phyloP scores from a whole-genome alignment of 495 filamentous ascomycete species.

The Amphirosellinia nigrospora region DNA sequence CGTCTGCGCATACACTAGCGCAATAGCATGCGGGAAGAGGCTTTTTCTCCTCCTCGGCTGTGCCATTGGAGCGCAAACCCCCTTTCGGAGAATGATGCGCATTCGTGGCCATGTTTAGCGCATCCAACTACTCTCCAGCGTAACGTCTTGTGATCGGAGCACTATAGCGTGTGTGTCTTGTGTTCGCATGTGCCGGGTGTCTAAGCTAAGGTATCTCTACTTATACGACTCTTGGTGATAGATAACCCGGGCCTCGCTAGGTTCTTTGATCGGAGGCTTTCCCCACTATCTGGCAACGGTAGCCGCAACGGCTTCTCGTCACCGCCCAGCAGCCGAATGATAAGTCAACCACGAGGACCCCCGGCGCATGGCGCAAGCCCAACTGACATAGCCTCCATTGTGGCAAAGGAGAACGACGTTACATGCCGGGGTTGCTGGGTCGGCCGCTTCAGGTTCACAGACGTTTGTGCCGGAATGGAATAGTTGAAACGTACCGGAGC shows the following conservation, averaged over 20 bases:
- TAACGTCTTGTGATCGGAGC: conserved; percentile 11
- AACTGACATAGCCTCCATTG: conserved; percentile 14
- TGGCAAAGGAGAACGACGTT: conserved; percentile 15
- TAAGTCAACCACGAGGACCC: not conserved
- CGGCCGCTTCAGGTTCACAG: conserved; percentile 19
- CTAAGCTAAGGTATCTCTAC: not conserved
- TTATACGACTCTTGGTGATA: not conserved
- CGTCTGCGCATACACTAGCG: conserved; percentile 21
- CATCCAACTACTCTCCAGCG: conserved; percentile 13
- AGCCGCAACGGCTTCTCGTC: conserved; percentile 3
- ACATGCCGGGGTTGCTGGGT: conserved; percentile 18
- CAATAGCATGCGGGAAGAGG: conserved; percentile 15
- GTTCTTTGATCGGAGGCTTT: conserved; percentile 2
- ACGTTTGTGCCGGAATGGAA: conserved; percentile 18
- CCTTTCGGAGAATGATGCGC: conserved; percentile 23
- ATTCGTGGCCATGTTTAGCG: conserved; percentile 17
- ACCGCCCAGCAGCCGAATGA: conserved; percentile 19
- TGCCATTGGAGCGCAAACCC: conserved; percentile 21
- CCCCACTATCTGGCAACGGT: conserved; percentile 12
- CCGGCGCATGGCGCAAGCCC: conserved; percentile 15
- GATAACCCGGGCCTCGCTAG: not conserved
- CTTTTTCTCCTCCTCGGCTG: conserved; percentile 13
- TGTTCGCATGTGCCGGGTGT: conserved; percentile 1
- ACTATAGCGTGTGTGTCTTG: conserved; percentile 4
- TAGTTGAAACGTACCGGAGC: conserved; percentile 25